phyloP scores from a whole-genome alignment of 768 basidiomycete species.

The Rhodosporidiobolus sp. region DNA sequence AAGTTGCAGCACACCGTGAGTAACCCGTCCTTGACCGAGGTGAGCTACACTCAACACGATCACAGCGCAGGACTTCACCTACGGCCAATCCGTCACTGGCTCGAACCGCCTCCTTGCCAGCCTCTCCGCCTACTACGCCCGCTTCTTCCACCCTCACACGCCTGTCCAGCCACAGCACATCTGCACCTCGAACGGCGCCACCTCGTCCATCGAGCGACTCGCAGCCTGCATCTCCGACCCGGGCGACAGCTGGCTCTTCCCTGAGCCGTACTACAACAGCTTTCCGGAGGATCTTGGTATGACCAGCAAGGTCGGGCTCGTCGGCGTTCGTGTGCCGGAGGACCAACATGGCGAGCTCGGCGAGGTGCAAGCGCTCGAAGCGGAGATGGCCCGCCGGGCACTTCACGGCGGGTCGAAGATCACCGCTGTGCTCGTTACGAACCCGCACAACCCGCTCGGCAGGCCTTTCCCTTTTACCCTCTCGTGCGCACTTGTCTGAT shows the following conservation, averaged over 20 bases:
- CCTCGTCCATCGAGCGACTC: slow-evolving; percentile 19
- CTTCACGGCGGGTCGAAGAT: neutral
- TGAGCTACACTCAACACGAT: no score
- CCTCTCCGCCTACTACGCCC: neutral
- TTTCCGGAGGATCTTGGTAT: slow-evolving; percentile 16
- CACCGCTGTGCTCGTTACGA: slow-evolving; percentile 18
- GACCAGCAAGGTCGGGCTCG: slow-evolving; percentile 17
- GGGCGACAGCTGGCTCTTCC: slow-evolving; percentile 21
- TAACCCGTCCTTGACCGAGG: no score
- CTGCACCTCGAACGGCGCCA: slow-evolving; percentile 23
- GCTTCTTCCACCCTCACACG: slow-evolving; percentile 11
- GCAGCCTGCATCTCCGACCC: slow-evolving; percentile 16
- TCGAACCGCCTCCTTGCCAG: slow-evolving; percentile 18
- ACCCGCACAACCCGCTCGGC: slow-evolving; percentile 34
- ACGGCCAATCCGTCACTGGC: slow-evolving; percentile 16
- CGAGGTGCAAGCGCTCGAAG: slow-evolving; percentile 21
- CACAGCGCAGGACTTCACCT: slow-evolving; percentile 29
- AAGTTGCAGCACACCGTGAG: slow-evolving; percentile 7
- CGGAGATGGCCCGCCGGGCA: slow-evolving; percentile 19
- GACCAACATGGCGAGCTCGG: slow-evolving; percentile 14
- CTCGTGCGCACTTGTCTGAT: no score
- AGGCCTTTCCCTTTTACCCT: neutral
- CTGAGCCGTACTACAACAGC: slow-evolving; percentile 24
- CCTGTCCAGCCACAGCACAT: slow-evolving; percentile 20
- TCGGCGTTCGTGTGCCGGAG: slow-evolving; percentile 3